Evolutionary conservation across 345 rosid genomes (phyloP).

Genomic region (Carallia pectinifolia): DNA sequence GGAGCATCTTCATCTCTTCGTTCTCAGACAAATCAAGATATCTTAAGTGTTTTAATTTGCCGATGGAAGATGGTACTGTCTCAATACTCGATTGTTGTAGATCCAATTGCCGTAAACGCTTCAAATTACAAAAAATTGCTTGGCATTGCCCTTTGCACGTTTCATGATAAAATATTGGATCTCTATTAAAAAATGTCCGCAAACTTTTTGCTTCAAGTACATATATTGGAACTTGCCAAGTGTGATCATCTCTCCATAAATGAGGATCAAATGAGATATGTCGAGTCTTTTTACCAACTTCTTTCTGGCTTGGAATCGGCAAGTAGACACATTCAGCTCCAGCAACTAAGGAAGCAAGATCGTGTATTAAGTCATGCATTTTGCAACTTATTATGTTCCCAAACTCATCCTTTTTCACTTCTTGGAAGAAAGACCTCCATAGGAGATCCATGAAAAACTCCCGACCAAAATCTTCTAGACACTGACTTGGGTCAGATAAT

Average conservation of each 20-base stretch:
- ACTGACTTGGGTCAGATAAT: too few species aligned
- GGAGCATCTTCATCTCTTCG: too few species aligned
- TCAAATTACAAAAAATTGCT: too few species aligned
- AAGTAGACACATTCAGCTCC: not conserved
- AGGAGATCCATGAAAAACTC: too few species aligned
- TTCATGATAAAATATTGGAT: rapidly evolving
- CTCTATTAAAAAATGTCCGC: conserved; percentile 10
- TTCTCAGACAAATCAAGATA: conserved; percentile 16
- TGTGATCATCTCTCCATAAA: too few species aligned
- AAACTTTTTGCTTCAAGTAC: not conserved
- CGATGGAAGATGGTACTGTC: conserved; percentile 12
- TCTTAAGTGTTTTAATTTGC: conserved; percentile 21
- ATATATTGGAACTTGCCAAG: not conserved
- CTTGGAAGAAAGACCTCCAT: too few species aligned
- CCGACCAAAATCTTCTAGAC: too few species aligned
- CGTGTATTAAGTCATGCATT: conserved; percentile 19
- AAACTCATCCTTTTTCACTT: too few species aligned
- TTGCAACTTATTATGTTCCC: too few species aligned
- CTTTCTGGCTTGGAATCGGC: rapidly evolving
- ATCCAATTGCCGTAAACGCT: not conserved
- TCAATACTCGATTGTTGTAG: not conserved
- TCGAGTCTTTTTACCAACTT: not conserved
- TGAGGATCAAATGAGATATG: conserved; percentile 6
- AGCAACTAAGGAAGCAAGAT: conserved; percentile 9
- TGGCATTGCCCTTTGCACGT: too few species aligned